Base-by-base conservation (phyloP, 2,329 filamentous ascomycete genomes). In the Cladosporium phlei region DNA sequence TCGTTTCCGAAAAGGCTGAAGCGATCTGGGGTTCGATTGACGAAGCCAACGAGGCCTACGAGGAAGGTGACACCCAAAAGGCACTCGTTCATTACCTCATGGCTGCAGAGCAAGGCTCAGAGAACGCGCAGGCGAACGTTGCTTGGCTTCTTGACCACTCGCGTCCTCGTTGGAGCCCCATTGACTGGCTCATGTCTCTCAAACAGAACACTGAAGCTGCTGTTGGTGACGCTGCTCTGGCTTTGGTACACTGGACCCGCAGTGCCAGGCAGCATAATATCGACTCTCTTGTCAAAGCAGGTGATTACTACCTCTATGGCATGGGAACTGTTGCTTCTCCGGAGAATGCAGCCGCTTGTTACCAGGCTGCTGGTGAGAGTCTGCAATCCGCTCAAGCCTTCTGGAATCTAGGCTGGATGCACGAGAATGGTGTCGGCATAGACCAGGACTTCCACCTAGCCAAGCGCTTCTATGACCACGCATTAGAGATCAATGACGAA, bases 391-490 rank as follows among this genome's bases (percentile, higher is more conserved):
- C 91, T 2, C 94, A 98, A 68, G 93, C 94, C 11, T 80, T 96
- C 48, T 98, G 89, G 79, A 97, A 98, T 59, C 74, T 98, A 11
- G 94, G 93, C 4, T 98, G 93, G 93, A 97, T 98, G 91, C 89
- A 98, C 61, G 93, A 98, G 68, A 96, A 97, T 60, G 93, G 93
- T 6, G 76, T 97, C 39, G 88, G 90, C 2, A 79, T 97, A 16
- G 85, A 86, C 46, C 93, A 98, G 64, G 93, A 98, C 63, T 98
- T 94, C 65, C 93, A 98, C 62, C 81, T 98, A 47, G 93, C 94
- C 2, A 98, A 98, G 69, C 77, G 93, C 45, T 95, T 90, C 68
- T 98, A 98, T 62, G 93, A 98, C 59, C 78, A 93, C 51, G 91
- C 93, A 1, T 72, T 96, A 22, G 88, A 90, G 60, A 90, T 91